Conservation (phyloP, 2,329 filamentous ascomycete species). For the Neofusicoccum laricinum region DNA sequence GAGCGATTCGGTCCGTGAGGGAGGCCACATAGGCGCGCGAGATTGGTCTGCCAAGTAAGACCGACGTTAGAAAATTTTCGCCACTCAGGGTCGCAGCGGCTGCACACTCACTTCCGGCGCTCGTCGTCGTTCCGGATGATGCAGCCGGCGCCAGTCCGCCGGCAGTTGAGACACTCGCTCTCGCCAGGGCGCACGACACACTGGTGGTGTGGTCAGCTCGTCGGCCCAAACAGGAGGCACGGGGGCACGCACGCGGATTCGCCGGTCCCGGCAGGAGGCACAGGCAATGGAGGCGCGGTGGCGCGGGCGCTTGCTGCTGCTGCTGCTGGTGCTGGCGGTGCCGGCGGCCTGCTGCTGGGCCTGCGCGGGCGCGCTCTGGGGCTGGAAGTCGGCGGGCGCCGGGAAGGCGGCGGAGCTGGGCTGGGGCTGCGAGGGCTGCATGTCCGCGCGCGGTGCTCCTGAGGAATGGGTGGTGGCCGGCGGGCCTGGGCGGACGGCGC, state of each 20-base stretch:
- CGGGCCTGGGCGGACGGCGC: neutral
- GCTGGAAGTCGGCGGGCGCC: neutral
- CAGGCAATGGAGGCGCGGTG: slow-evolving; percentile 55
- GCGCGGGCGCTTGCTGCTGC: slow-evolving; percentile 20
- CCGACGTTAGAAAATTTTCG: neutral
- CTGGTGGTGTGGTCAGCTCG: slow-evolving; percentile 32
- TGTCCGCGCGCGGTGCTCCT: neutral
- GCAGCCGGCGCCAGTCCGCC: slow-evolving; percentile 50
- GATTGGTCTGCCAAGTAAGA: slow-evolving; percentile 44
- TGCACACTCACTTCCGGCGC: slow-evolving; percentile 47
- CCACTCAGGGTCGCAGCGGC: neutral
- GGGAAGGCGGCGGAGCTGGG: neutral
- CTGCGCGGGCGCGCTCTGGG: slow-evolving; percentile 23
- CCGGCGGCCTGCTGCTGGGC: slow-evolving; percentile 23
- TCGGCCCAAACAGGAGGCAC: neutral
- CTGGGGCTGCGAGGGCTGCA: slow-evolving; percentile 1
- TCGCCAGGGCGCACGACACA: slow-evolving; percentile 56
- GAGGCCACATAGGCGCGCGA: slow-evolving; percentile 59
- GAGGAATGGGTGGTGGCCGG: neutral
- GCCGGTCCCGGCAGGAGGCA: slow-evolving; percentile 50
- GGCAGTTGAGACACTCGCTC: slow-evolving; percentile 52
- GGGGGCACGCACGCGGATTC: slow-evolving; percentile 36
- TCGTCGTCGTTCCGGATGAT: slow-evolving; percentile 60
- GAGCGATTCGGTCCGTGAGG: slow-evolving; percentile 52
- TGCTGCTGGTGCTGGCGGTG: neutral